Base-by-base conservation (phyloP, 306 rosid genomes). In the Quillaja saponaria region DNA sequence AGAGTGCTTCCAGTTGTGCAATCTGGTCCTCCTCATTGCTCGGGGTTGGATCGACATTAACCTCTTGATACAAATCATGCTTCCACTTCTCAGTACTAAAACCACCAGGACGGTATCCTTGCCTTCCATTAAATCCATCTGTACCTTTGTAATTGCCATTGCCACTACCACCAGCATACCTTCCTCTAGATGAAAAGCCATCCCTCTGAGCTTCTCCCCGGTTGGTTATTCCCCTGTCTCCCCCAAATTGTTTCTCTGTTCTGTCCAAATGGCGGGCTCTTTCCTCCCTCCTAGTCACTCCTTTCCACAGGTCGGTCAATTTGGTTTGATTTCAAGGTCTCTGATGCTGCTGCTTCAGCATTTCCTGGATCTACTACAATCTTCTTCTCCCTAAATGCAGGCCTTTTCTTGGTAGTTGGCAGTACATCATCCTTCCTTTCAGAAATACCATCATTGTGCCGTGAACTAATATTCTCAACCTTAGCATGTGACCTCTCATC, bases 11-110 rank as follows among this genome's bases (percentile, higher is more conserved):
- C 76, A 92, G 80, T 85, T 86, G 82, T 12, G 98, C 96, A 69
- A 88, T 84, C 74, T 88, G 95, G 31, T 88, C 98, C 69, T 92
- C 96, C 62, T 92, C 98, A 58, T 76, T 92, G 81, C 81, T 92
- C 3, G 87, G 88, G n/a, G 78, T 61, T 7, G 95, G 85, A 42
- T 88, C 88, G 59, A 81, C 80, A 53, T 80, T 73, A 41, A 84
- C 85, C 72, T 84, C 97, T 45, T 87, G 83, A 80, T 74, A 92
- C 76, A 92, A 58, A 68, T 92, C 98, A 41, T 92, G 96, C 76
- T 79, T 78, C 98, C 98, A 92, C 72, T 92, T 92, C 73, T 88
- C 96, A 39, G 61, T 58, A n/a, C 68, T 79, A 39, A 82, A 65
- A 35, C 78, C 79, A 15, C 65, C n/a, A 28, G 82, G 65, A 25